These are phyloP conservation scores for Paramicrosporidium saccamoebae DNA, from an alignment of 371 early-diverging fungal genomes.

Conservation along the genomic window DNA sequence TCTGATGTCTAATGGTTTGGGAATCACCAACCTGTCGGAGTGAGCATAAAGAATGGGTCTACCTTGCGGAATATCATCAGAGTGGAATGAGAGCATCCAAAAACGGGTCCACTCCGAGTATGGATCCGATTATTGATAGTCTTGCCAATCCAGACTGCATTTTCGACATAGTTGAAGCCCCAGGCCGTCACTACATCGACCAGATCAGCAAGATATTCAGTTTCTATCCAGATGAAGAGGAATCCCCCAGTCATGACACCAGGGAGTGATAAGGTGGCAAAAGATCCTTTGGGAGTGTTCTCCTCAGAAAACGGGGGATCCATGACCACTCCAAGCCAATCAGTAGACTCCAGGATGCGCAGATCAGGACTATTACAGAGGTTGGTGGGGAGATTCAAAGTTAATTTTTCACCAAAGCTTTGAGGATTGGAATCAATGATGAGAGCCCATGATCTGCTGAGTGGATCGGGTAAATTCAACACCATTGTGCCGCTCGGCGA, in stretches of 20 bases:
- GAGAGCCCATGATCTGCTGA: slow-evolving; percentile 5
- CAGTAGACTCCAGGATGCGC: too few species aligned
- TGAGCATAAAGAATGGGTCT: slow-evolving; percentile 1
- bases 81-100: slow-evolving; percentile 43
- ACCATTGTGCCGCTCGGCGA: slow-evolving; percentile 24
- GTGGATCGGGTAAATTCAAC: slow-evolving; percentile 22
- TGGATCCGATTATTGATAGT: slow-evolving; percentile 38
- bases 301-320: slow-evolving; percentile 4
- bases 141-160: slow-evolving; percentile 70
- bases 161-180: slow-evolving; percentile 78
- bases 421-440: slow-evolving; percentile 3
- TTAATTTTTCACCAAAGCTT: too few species aligned
- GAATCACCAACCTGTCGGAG: slow-evolving; percentile 9
- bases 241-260: slow-evolving; percentile 33
- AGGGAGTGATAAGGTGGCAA: slow-evolving; percentile 14
- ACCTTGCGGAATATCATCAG: slow-evolving; percentile 55
- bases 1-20: slow-evolving; percentile 49
- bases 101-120: slow-evolving; percentile 19
- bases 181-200: slow-evolving; percentile 27
- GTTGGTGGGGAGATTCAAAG: too few species aligned
- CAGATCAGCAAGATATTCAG: slow-evolving; percentile 43
- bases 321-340: slow-evolving; percentile 1
- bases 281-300: slow-evolving; percentile 16
- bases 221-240: slow-evolving; percentile 65
- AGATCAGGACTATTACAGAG: too few species aligned